These are phyloP conservation scores for Heritiera littoralis DNA, from an alignment of 345 rosid genomes.

Conservation along the genomic window DNA sequence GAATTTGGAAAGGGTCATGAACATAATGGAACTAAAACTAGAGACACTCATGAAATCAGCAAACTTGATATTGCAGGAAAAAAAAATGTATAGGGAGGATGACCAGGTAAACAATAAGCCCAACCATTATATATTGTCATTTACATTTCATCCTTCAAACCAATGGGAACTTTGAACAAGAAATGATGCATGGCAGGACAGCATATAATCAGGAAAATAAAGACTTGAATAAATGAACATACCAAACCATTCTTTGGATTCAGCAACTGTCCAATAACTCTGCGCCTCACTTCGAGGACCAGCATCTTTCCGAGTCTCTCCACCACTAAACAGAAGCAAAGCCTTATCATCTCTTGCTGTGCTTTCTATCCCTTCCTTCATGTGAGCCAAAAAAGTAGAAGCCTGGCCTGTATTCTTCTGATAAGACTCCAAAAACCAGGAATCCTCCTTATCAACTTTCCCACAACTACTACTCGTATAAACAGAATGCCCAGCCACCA, in stretches of 20 bases:
- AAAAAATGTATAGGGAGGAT: neutral
- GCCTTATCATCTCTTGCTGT: slow-evolving; percentile 63
- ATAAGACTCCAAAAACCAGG: slow-evolving; percentile 94
- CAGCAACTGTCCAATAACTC: slow-evolving; percentile 98
- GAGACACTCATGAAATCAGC: neutral
- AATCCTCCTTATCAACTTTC: slow-evolving; percentile 75
- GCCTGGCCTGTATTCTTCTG: slow-evolving; percentile 96
- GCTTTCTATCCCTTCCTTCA: slow-evolving; percentile 69
- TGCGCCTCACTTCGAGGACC: slow-evolving; percentile 98
- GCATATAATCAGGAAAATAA: neutral
- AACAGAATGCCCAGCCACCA: slow-evolving; percentile 98
- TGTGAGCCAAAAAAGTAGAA: slow-evolving; percentile 80
- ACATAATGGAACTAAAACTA: neutral
- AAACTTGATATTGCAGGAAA: neutral
- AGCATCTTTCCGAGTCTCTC: slow-evolving; percentile 92
- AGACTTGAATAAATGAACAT: slow-evolving; percentile 36
- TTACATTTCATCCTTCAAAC: slow-evolving; percentile 6
- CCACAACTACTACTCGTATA: slow-evolving; percentile 81
- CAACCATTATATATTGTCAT: neutral
- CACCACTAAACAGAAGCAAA: slow-evolving; percentile 94
- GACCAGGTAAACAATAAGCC: neutral
- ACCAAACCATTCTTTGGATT: slow-evolving; percentile 96
- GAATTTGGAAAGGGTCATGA: neutral
- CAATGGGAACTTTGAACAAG: neutral
- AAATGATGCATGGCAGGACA: neutral